Percentiles rank a stretch among this genome's conserved stretches.
Conservation (phyloP, 768 basidiomycete genomes). For the Lepiota venenata region DNA sequence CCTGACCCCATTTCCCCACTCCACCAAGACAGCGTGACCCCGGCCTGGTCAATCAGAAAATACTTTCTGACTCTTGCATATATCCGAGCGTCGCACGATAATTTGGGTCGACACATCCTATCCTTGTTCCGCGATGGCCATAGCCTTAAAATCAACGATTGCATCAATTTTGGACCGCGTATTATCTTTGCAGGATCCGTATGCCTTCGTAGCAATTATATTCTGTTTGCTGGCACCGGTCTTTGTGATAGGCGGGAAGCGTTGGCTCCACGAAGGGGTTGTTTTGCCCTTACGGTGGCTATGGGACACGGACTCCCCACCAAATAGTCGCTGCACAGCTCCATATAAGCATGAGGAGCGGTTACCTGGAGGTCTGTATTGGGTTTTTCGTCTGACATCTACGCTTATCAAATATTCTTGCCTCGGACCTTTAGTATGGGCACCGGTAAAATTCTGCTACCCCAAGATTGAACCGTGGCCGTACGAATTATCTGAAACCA, state of each 20-base stretch:
- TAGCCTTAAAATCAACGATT: background rate
- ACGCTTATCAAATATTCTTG: slow-evolving; percentile 11
- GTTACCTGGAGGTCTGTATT: background rate
- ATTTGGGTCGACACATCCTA: background rate
- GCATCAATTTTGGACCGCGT: background rate
- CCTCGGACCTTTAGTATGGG: slow-evolving; percentile 42
- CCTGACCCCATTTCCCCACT: background rate
- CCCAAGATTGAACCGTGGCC: slow-evolving; percentile 43
- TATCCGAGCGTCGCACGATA: background rate
- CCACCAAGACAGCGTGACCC: background rate
- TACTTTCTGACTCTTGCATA: background rate
- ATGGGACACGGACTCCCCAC: background rate
- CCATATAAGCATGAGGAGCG: background rate
- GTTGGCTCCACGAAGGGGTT: background rate
- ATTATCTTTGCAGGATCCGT: background rate
- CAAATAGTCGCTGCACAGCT: background rate
- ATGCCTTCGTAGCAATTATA: background rate
- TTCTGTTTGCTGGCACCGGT: background rate
- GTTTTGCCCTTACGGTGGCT: background rate
- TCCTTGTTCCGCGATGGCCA: background rate
- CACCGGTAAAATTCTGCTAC: slow-evolving; percentile 45
- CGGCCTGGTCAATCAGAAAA: background rate
- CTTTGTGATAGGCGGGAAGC: background rate
- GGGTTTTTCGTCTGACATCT: background rate
- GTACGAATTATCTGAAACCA: slow-evolving; percentile 37